Evolutionary conservation across 2,329 filamentous ascomycete genomes (phyloP).

Genomic region (Cladobotryum protrusum): DNA sequence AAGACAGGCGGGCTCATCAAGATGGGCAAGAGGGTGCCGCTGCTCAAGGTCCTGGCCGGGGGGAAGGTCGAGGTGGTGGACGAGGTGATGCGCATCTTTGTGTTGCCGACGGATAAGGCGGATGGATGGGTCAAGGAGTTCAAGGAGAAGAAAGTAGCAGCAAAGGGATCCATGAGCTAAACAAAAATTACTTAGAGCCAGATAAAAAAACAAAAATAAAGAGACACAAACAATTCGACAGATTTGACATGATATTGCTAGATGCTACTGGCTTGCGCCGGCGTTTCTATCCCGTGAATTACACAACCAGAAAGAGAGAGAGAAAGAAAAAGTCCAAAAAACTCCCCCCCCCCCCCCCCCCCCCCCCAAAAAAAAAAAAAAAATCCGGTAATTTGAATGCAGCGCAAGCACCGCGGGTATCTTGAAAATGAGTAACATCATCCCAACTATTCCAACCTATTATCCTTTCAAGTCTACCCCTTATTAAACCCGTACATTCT

Average conservation of each 20-base stretch:
- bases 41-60: conserved; percentile 67
- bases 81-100: conserved; percentile 72
- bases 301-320: not conserved
- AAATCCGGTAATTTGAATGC: not conserved
- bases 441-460: not conserved
- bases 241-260: too few species aligned
- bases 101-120: conserved; percentile 67
- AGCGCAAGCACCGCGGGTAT: conserved; percentile 4
- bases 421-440: not conserved
- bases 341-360: too few species aligned
- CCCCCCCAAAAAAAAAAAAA: too few species aligned
- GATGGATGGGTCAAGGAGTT: conserved; percentile 76
- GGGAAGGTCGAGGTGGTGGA: conserved; percentile 86
- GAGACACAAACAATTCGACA: not conserved
- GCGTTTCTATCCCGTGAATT: too few species aligned
- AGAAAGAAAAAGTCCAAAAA: not conserved
- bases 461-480: too few species aligned
- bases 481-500: too few species aligned
- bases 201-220: not conserved
- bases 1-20: conserved; percentile 73
- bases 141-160: conserved; percentile 63
- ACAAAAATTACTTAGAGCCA: not conserved
- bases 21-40: conserved; percentile 74
- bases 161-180: conserved; percentile 26
- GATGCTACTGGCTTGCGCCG: too few species aligned